Evolutionary conservation across 257 asterid species (phyloP), one percentile per base, ranked within the genome.

Genomic region (Coffea eugenioides): DNA sequence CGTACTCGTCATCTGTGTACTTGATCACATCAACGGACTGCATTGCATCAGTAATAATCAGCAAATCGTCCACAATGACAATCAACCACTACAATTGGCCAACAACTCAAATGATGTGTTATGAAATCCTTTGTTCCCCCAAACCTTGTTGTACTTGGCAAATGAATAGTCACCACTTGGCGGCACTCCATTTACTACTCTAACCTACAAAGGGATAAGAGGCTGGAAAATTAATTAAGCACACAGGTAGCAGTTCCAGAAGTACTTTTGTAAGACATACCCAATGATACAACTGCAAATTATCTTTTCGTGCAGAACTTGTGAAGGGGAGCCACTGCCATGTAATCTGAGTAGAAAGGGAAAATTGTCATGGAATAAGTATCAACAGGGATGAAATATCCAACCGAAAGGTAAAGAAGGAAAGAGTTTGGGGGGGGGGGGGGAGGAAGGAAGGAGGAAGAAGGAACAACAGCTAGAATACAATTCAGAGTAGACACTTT

Each of bases 281-380:
- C 99, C 98, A 96, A 81, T 96, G 99, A 85, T 87, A 96, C 78
- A 96, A 97, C 90, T 92, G 92, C 82, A 96, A 84, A 82, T 86
- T 76, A 77, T 96, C 99, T 87, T 89, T 92, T 88, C 99, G 82
- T 20, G 98, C 98, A 75, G 99, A 92, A 88, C 80, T 94, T 48
- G 96, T 89, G 84, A 96, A 94, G 39, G 98, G 93, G 70, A 96
- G 99, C 99, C 99, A 96, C 77, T 92, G 95, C 99, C 99, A 96
- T n/a, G 99, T 91, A 84, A 96, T 90, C 99, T 96, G 91, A 67
- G 76, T n/a, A 77, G 46, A 36, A 83, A 59, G 64, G 20, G 31
- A 45, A 52, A 27, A 41, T 23, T 9, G 25, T 62, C 2, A 18
- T 48, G 54, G 21, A 14, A 54, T 52, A 52, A 20, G 45, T 51